Percentiles rank a stretch among this genome's conserved stretches.
phyloP scores from a whole-genome alignment of 768 basidiomycete genomes.

The Plicaturopsis crispa region DNA sequence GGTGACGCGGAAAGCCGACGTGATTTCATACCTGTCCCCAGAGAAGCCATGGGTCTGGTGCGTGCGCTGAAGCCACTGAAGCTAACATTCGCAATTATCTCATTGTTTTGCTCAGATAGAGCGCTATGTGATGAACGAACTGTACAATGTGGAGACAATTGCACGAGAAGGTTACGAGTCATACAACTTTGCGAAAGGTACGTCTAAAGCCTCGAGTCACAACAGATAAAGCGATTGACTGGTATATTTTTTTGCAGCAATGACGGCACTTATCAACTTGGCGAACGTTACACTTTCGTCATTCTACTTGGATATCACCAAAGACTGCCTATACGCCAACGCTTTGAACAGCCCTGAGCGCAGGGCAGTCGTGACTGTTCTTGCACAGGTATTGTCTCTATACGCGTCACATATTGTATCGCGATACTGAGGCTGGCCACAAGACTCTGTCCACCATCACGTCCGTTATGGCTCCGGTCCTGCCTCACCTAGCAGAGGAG shows the following conservation, averaged over 20 bases:
- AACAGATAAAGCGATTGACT: neutral
- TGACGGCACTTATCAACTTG: constrained; percentile 67
- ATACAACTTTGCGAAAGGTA: constrained; percentile 83
- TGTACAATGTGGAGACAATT: constrained; percentile 61
- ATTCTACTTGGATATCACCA: constrained; percentile 87
- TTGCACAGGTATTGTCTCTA: constrained; percentile 47
- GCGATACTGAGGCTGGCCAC: neutral
- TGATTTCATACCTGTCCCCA: constrained; percentile 10
- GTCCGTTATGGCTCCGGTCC: constrained; percentile 71
- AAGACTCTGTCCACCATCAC: constrained; percentile 65
- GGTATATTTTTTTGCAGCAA: constrained; percentile 41
- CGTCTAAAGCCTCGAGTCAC: neutral
- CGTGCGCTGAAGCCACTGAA: too few species aligned
- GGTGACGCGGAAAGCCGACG: constrained; percentile 25
- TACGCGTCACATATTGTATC: neutral
- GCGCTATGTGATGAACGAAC: constrained; percentile 78
- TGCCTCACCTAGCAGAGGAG: constrained; percentile 90
- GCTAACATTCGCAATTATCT: too few species aligned
- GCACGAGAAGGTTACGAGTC: constrained; percentile 62
- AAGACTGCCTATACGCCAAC: constrained; percentile 84
- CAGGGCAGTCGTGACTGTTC: constrained; percentile 57
- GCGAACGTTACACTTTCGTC: constrained; percentile 81
- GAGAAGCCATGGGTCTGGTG: constrained; percentile 57
- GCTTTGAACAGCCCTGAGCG: constrained; percentile 41
- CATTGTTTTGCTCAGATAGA: constrained; percentile 75